Base-by-base conservation (phyloP, 768 basidiomycete species). In the Chlorophyllum brunneum region DNA sequence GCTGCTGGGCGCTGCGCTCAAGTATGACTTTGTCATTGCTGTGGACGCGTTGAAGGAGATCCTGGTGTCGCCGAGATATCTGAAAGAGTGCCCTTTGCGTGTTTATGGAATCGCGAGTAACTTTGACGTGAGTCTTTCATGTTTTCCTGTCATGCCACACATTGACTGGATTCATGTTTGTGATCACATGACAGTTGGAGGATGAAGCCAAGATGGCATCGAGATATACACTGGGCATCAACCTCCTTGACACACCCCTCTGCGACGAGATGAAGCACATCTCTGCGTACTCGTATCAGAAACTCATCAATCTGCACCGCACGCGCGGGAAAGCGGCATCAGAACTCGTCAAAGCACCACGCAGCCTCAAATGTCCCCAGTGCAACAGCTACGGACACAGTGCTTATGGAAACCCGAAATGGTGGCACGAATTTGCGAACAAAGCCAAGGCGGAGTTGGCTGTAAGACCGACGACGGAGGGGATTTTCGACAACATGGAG, bases 61-160 rank as follows among this genome's bases (percentile, higher is more conserved):
- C 16, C 75, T 88, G 31, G 58, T 85, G n/a, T 72, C 79, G 0
- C 71, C 77, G 8, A 64, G 60, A 13, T 86, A 82, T 61, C 62
- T 83, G 11, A 55, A 66, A 24, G 60, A 67, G n/a, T 70, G 68
- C 9, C 82, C 88, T 5, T 69, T 74, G n/a, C 81, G 83, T 7
- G 83, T 88, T 1, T 90, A 84, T 58, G 85, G 86, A 18, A 80
- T 88, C 31, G 85, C 88, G 1, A 81, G 77, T 53, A 79, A 80
- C 6, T 82, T 77, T 54, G 81, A 82, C 20, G 56, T 56, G 42
- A 26, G 51, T 52, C 13, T 24, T 18, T 29, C 27, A 5, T 13
- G 8, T 37, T 20, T 33, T 15, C 18, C 18, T 20, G 13, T 20
- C 22, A 16, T 46, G 29, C 11, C 10, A 37, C 15, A 40, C 20